phyloP scores from a whole-genome alignment of 2,329 filamentous ascomycete species.

The Colletotrichum tropicale region DNA sequence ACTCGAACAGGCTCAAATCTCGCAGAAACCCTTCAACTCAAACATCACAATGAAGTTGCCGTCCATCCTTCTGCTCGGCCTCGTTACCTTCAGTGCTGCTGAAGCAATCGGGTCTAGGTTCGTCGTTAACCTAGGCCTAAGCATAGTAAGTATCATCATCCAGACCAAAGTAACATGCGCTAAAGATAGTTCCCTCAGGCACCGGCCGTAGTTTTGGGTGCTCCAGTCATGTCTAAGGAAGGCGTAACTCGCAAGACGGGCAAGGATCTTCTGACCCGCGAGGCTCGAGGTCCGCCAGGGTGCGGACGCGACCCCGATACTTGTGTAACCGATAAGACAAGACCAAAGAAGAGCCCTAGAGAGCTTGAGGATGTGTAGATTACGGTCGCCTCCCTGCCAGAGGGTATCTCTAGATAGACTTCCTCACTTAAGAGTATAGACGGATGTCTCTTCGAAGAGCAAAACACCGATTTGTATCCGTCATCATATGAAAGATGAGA shows the following conservation, averaged over 20 bases:
- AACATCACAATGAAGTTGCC: background rate
- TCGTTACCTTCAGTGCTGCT: background rate
- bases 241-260: background rate
- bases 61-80: background rate
- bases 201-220: background rate
- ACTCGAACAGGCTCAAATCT: accelerated
- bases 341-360: background rate
- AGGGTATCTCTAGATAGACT: background rate
- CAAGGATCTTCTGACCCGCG: background rate
- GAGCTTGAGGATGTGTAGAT: background rate
- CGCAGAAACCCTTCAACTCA: background rate
- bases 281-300: background rate
- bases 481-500: background rate
- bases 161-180: accelerated
- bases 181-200: accelerated
- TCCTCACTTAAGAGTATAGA: background rate
- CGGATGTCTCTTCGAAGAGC: background rate
- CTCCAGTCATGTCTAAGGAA: background rate
- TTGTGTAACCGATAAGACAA: background rate
- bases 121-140: background rate
- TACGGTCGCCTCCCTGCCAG: accelerated
- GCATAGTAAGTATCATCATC: background rate
- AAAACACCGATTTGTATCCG: background rate
- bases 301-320: background rate
- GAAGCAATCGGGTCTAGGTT: background rate